Base-by-base conservation (phyloP, 805 yeast genomes). In the Starmerella tilneyi region DNA sequence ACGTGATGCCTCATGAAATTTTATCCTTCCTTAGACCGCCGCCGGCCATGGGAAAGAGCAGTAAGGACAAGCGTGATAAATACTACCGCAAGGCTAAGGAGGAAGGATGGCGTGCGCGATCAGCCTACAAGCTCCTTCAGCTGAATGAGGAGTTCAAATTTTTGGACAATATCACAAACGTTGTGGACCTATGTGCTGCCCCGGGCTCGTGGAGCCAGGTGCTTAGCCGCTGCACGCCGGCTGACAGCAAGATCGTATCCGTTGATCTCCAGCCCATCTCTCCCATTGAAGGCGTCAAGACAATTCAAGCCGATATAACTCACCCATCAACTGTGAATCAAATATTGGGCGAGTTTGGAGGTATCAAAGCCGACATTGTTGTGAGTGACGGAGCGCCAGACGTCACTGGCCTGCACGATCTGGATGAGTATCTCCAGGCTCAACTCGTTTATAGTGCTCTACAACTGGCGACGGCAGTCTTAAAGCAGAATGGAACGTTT, bases 141-240 rank as follows among this genome's bases (percentile, higher is more conserved):
- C 67, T 92, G 39, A 81, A 92, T 58, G 95, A 89, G 46, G 88
- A 92, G 61, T 92, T 89, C 61, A 80, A 82, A 50, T 73, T 86
- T 29, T 76, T 92, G 46, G 69, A 71, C 45, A 81, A 76, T 32
- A 78, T 86, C 28, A 71, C 70, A 35, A 69, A 95, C 55, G 97
- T 92, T 4, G 98, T 92, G 5, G 98, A 92, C 64, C 70, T 92
- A 24, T 92, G 98, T 71, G 98, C 98, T 29, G 98, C 97, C 4
- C 96, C 96, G 0, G 96, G 96, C 1, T 86, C 96, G 3, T 92
- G 98, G 98, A 83, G 94, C 1, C 98, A 92, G 61, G 98, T 92
- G 0, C 72, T 92, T 12, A 79, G 56, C 49, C 41, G 47, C n/a
- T 92, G 26, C 65, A 84, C 54, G 79, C 79, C 56, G 52, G 41